Evolutionary conservation across 768 basidiomycete species (phyloP).

Genomic region (Hericium rajendrae): DNA sequence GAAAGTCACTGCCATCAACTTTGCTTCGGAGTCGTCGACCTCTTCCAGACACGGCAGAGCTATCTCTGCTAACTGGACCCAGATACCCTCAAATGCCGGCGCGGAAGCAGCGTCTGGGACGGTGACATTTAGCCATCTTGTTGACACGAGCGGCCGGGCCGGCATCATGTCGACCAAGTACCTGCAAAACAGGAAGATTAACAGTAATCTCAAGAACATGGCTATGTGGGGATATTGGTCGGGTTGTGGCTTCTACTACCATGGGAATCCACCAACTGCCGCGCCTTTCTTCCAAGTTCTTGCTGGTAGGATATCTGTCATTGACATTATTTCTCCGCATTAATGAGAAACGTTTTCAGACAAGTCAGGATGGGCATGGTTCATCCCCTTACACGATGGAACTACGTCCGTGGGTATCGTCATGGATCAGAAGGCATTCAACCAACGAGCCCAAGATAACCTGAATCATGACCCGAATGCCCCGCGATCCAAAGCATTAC

Average conservation of each 20-base stretch:
- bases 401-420: slow-evolving; percentile 45
- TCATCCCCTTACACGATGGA: slow-evolving; percentile 42
- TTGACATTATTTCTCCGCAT: background rate
- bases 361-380: slow-evolving; percentile 48
- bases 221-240: slow-evolving; percentile 76
- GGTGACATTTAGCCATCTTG: slow-evolving; percentile 55
- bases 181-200: slow-evolving; percentile 59
- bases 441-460: slow-evolving; percentile 4
- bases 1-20: slow-evolving; percentile 10
- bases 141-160: slow-evolving; percentile 66
- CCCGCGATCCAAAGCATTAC: background rate
- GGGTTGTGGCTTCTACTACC: slow-evolving; percentile 35
- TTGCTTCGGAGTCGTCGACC: background rate
- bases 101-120: slow-evolving; percentile 24
- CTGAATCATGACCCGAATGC: background rate
- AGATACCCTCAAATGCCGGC: slow-evolving; percentile 20
- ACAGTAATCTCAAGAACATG: slow-evolving; percentile 59
- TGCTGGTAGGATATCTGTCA: slow-evolving; percentile 33
- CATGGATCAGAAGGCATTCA: slow-evolving; percentile 26
- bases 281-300: slow-evolving; percentile 46
- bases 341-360: too few relatives aligned
- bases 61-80: slow-evolving; percentile 44
- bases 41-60: slow-evolving; percentile 22
- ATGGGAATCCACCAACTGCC: slow-evolving; percentile 21
- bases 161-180: slow-evolving; percentile 59